Evolutionary conservation across 1,284 basidiomycete species (phyloP).

Genomic region (Cutaneotrichosporon spelunceum): DNA sequence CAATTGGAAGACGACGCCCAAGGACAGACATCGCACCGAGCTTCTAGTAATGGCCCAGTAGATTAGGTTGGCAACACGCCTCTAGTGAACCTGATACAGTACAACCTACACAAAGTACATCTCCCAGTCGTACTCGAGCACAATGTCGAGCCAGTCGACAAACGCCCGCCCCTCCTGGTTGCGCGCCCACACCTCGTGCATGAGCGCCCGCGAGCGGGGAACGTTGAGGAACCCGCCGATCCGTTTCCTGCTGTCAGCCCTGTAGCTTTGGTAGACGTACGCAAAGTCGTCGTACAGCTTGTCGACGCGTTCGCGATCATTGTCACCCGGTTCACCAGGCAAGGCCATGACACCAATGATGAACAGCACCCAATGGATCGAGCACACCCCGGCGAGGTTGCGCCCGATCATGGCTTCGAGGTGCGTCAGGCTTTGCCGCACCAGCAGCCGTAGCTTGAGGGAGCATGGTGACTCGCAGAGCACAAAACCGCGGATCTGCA

Average conservation of each 20-base stretch:
- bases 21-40: too few species aligned
- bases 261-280: too few species aligned
- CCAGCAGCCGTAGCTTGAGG: conserved; percentile 1
- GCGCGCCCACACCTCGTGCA: conserved; percentile 2
- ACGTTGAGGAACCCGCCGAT: conserved; percentile 1
- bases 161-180: conserved; percentile 3
- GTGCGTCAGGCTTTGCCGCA: neutral
- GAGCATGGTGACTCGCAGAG: conserved; percentile 1
- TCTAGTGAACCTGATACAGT: too few species aligned
- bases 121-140: conserved; percentile 7
- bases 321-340: neutral
- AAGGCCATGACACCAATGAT: neutral
- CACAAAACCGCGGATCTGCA: conserved; percentile 2
- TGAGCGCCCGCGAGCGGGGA: neutral
- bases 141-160: conserved; percentile 4
- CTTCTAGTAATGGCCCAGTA: too few species aligned
- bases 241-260: neutral
- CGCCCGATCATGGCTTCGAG: conserved; percentile 3
- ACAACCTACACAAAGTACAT: conserved; percentile 3
- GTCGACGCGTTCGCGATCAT: conserved; percentile 1
- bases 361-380: conserved; percentile 1
- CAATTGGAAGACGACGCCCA: too few species aligned
- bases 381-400: neutral
- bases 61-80: too few species aligned
- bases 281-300: neutral